Conservation (phyloP, 2,329 filamentous ascomycete genomes). For the Incumbomyces lentus region DNA sequence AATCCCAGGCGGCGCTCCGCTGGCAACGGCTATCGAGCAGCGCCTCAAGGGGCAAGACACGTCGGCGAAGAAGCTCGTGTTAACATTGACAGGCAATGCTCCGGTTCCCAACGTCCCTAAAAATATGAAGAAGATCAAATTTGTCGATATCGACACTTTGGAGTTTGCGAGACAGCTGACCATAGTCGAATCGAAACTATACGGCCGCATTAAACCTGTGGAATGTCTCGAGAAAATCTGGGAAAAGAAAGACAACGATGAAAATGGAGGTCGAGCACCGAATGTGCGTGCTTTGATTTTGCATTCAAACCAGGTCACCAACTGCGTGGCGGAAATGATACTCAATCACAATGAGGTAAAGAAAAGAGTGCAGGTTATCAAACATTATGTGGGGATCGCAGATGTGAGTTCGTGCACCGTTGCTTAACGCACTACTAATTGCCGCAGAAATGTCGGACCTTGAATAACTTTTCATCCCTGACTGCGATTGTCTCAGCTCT, state of each 20-base stretch:
- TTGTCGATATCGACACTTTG: slow-evolving; percentile 87
- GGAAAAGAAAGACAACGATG: slow-evolving; percentile 78
- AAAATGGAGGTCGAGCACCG: slow-evolving; percentile 72
- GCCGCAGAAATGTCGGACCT: slow-evolving; percentile 70
- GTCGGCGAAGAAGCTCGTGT: slow-evolving; percentile 72
- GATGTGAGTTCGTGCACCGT: slow-evolving; percentile 57
- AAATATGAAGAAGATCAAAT: slow-evolving; percentile 99
- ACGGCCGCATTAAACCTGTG: slow-evolving; percentile 89
- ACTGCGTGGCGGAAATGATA: slow-evolving; percentile 99
- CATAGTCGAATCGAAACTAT: slow-evolving; percentile 88
- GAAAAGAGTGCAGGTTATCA: slow-evolving; percentile 93
- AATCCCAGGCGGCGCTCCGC: slow-evolving; percentile 72
- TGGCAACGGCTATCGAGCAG: slow-evolving; percentile 83
- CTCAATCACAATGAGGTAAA: slow-evolving; percentile 87
- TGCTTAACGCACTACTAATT: slow-evolving; percentile 16
- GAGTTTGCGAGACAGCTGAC: slow-evolving; percentile 97
- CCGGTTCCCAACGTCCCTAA: slow-evolving; percentile 88
- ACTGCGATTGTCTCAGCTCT: slow-evolving; percentile 96
- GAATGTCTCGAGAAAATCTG: slow-evolving; percentile 98
- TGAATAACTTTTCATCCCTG: slow-evolving; percentile 96
- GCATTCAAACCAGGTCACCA: slow-evolving; percentile 97
- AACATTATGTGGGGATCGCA: slow-evolving; percentile 92
- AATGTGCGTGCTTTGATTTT: slow-evolving; percentile 95
- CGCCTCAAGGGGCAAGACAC: slow-evolving; percentile 79
- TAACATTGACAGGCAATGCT: slow-evolving; percentile 71